These are phyloP conservation scores for Mollisia scopiformis DNA, from an alignment of 2,329 filamentous ascomycete genomes.

Conservation along the genomic window DNA sequence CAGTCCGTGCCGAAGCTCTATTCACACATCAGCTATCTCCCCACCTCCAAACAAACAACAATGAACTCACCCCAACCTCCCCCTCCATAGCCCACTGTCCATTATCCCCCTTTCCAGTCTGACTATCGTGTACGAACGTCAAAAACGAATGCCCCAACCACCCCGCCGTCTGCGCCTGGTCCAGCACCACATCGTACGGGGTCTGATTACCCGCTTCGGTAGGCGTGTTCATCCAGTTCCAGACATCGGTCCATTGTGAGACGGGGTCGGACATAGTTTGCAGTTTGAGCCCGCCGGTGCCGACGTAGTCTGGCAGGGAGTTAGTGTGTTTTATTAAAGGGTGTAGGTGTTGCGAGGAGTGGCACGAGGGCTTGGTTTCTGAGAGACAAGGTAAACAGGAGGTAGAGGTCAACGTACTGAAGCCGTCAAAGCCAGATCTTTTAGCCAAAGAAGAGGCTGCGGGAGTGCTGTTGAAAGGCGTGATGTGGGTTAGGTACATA, in stretches of 20 bases:
- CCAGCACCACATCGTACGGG: not conserved
- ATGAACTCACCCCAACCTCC: not conserved
- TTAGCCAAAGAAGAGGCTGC: too few species aligned
- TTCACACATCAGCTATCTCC: not conserved
- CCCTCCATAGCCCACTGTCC: conserved; percentile 9
- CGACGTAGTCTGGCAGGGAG: conserved; percentile 5
- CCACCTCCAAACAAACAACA: not conserved
- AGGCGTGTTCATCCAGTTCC: not conserved
- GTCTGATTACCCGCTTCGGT: not conserved
- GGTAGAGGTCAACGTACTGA: not conserved
- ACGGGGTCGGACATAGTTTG: conserved; percentile 6
- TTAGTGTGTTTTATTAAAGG: too few species aligned
- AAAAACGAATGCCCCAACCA: conserved; percentile 4
- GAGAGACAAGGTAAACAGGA: not conserved
- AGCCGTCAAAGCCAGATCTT: too few species aligned
- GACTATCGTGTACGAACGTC: not conserved
- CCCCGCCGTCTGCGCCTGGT: not conserved
- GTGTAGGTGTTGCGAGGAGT: not conserved
- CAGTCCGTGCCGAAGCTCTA: conserved; percentile 5
- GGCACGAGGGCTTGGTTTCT: not conserved
- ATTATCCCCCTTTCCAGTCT: conserved; percentile 4
- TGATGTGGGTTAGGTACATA: conserved; percentile 8
- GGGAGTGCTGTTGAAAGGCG: not conserved
- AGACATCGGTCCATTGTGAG: not conserved
- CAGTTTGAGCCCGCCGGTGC: conserved; percentile 6